Base-by-base conservation (phyloP, 768 basidiomycete species). In the Lactarius hatsudake region DNA sequence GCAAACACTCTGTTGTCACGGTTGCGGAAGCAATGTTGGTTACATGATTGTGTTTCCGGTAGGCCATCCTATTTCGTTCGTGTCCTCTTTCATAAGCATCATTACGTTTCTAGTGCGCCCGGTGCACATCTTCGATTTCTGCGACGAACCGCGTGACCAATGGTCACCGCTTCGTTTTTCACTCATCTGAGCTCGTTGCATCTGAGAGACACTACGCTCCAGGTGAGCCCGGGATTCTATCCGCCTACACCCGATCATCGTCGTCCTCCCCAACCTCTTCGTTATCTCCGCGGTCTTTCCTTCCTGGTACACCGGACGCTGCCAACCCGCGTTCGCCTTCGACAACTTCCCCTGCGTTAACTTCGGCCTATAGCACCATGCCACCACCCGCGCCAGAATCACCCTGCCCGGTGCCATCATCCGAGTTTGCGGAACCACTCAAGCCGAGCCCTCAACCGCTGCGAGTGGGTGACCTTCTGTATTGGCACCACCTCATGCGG, bases 131-230 rank as follows among this genome's bases (percentile, higher is more conserved):
- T 18, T 88, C 89, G 2, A 86, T 87, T 61, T 81, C 83, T 58
- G 81, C 82, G 6, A 85, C 83, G 20, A 88, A 89, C 75, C 85
- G 89, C 66, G 81, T 86, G 9, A 91, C 91, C 28, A 94, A 93
- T 75, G 90, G 91, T 10, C 91, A 93, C 75, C 86, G 91, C 36
- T 94, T 91, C 75, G 92, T 94, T 42, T 94, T 94, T 75, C 91
- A 94, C 79, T 88, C 88, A 48, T 83, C 76, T 69, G 88, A 89
- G 76, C 85, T 92, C 61, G 70, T 76, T 30, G 84, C 84, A 10
- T 83, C 82, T 32, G 88, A 89, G 73, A 84, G 90, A 53, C 81
- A 83, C 72, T 87, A 90, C 70, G 78, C 90, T 64, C 77, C 77
- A 42, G 80, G 83, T 66, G 90, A 93, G 74, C 83, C 83, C 32